Evolutionary conservation across 371 early-diverging fungal genomes (phyloP).

Genomic region (Mortierella sp.): DNA sequence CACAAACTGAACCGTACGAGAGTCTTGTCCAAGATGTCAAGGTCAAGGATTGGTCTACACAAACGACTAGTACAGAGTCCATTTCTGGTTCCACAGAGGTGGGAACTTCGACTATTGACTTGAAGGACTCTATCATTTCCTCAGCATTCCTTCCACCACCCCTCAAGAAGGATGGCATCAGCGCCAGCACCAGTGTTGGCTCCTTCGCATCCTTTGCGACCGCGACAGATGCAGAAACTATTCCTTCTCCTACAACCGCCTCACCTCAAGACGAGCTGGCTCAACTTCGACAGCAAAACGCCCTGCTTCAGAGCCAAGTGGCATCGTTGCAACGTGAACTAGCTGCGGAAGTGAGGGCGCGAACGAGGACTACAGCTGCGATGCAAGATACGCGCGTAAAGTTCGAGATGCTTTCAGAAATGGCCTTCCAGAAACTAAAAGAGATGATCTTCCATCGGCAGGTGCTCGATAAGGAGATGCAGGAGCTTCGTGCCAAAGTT

Average conservation of each 20-base stretch:
- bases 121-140: background rate
- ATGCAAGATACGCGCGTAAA: conserved; percentile 64
- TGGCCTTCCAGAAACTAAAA: conserved; percentile 67
- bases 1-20: conserved; percentile 39
- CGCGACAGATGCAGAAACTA: background rate
- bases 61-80: background rate
- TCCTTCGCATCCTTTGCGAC: background rate
- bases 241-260: background rate
- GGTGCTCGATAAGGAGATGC: conserved; percentile 52
- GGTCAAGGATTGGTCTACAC: conserved; percentile 10
- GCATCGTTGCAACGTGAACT: conserved; percentile 58
- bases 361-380: conserved; percentile 60
- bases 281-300: conserved; percentile 37
- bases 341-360: conserved; percentile 59
- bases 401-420: conserved; percentile 64
- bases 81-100: background rate
- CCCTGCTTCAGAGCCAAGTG: conserved; percentile 30
- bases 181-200: background rate
- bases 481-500: conserved; percentile 41
- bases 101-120: background rate
- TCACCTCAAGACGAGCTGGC: conserved; percentile 29
- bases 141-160: background rate
- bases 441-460: conserved; percentile 60
- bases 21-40: conserved; percentile 8
- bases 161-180: background rate